A percentile compares a stretch with the other conserved stretches of the same genome.
These are phyloP conservation scores for Trichoderma atroviride DNA, from an alignment of 2,329 filamentous ascomycete genomes.

Conservation along the genomic window DNA sequence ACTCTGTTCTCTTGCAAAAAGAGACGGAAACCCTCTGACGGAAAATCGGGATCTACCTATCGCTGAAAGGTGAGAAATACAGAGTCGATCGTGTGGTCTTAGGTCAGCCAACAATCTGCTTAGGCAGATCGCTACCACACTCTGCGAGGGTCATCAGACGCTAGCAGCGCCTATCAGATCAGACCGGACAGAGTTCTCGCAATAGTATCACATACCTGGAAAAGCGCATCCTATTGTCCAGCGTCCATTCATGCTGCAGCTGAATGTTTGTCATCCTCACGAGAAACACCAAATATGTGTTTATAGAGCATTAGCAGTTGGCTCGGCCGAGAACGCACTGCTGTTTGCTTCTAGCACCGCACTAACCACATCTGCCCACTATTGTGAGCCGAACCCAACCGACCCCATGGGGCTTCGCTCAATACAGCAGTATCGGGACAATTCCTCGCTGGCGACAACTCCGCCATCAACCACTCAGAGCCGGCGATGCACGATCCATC, in stretches of 20 bases:
- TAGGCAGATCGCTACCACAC: not conserved
- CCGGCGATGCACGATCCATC: not conserved
- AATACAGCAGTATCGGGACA: constrained; percentile 12
- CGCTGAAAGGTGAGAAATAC: not conserved
- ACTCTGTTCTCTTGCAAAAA: not conserved
- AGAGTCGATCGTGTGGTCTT: not conserved
- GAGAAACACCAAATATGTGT: not conserved
- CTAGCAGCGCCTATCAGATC: not conserved
- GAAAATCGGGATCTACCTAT: not conserved
- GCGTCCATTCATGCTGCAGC: not conserved
- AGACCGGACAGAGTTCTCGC: not conserved
- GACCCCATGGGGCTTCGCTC: constrained; percentile 23
- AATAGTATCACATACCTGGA: no score
- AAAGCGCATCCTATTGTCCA: not conserved
- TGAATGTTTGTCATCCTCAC: not conserved
- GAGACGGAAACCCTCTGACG: not conserved
- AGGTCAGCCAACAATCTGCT: constrained; percentile 7
- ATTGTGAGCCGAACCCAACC: constrained; percentile 26
- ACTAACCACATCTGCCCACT: constrained; percentile 13
- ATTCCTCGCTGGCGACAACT: not conserved
- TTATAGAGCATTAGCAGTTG: not conserved
- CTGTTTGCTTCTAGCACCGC: not conserved
- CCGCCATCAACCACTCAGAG: constrained; percentile 1
- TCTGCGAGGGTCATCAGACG: not conserved
- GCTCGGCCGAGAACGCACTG: not conserved